phyloP scores from a whole-genome alignment of 2,329 filamentous ascomycete genomes.

The Penicillium sp. region DNA sequence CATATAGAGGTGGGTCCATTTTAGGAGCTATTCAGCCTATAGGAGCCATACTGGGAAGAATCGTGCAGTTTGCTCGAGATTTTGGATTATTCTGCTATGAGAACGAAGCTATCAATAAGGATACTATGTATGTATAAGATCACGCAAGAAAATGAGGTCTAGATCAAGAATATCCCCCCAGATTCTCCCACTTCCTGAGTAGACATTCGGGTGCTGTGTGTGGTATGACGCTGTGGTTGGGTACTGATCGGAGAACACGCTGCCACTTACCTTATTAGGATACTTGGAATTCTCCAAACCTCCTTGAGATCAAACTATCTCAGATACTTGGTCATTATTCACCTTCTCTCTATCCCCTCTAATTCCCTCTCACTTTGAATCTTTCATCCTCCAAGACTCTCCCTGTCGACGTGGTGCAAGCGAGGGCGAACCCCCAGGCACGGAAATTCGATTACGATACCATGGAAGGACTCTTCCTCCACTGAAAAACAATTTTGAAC shows the following conservation, averaged over 20 bases:
- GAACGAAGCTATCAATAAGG: background rate
- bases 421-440: conserved; percentile 32
- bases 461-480: conserved; percentile 30
- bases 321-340: background rate
- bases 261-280: conserved; percentile 34
- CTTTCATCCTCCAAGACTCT: background rate
- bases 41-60: background rate
- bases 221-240: conserved; percentile 9
- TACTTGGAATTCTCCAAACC: conserved; percentile 5
- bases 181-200: background rate
- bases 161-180: background rate
- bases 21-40: conserved; percentile 6
- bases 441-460: conserved; percentile 36
- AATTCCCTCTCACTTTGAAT: background rate
- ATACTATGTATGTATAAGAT: background rate
- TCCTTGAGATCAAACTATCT: conserved; percentile 3
- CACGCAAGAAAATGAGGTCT: background rate
- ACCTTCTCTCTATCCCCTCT: background rate
- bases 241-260: conserved; percentile 21
- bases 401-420: conserved; percentile 15
- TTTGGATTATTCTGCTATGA: background rate
- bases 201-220: background rate
- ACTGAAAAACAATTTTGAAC: conserved; percentile 37
- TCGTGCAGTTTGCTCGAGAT: background rate
- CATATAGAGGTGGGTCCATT: background rate